phyloP scores from a whole-genome alignment of 2,329 filamentous ascomycete genomes.

The Apiospora koreana region DNA sequence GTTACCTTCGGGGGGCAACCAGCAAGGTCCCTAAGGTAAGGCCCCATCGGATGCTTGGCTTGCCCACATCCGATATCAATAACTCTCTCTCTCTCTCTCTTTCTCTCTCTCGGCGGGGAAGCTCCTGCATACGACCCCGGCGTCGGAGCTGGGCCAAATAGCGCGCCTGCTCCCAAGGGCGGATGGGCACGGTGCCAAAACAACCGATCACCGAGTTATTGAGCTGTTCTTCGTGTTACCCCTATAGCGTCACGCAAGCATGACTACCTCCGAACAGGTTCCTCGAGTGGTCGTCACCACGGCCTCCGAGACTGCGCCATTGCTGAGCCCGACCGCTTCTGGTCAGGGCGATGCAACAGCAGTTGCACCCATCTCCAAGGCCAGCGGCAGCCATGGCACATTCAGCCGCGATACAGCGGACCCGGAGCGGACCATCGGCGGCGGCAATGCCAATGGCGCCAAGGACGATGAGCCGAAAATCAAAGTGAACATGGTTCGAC shows the following conservation, averaged over 20 bases:
- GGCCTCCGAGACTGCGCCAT: constrained; percentile 4
- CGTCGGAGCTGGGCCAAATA: background rate
- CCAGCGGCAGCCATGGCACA: background rate
- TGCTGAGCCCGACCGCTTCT: background rate
- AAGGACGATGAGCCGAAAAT: constrained; percentile 27
- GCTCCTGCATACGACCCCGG: background rate
- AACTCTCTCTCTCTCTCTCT: background rate
- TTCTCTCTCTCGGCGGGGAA: background rate
- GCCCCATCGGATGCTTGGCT: background rate
- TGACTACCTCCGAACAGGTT: background rate
- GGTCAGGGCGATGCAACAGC: background rate
- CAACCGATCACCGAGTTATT: too few relatives aligned
- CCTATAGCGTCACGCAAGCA: background rate
- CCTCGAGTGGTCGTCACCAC: background rate
- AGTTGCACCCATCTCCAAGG: background rate
- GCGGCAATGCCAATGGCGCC: constrained; percentile 29
- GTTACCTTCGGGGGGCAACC: background rate
- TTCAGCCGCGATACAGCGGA: background rate
- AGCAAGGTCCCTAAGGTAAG: background rate
- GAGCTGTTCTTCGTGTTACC: background rate
- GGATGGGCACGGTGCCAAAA: background rate
- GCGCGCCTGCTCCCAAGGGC: background rate
- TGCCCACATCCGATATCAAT: background rate
- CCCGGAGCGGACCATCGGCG: constrained; percentile 13
- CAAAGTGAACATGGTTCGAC: constrained; percentile 26